phyloP scores from a whole-genome alignment of 1,284 basidiomycete genomes.

The Meira nashicola region DNA sequence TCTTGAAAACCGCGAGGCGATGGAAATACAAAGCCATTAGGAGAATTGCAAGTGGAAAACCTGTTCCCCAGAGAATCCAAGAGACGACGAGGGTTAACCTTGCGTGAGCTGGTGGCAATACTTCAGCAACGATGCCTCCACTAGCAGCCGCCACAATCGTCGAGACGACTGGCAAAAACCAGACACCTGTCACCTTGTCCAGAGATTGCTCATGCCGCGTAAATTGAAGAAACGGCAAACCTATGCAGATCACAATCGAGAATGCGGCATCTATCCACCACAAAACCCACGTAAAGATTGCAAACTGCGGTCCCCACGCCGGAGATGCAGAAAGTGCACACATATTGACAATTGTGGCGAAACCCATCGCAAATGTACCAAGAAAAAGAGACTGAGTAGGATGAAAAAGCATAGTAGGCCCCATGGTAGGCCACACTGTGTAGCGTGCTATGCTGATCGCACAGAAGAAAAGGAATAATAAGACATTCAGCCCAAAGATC shows the following conservation, averaged over 20 bases:
- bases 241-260: slow-evolving; percentile 63
- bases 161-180: slow-evolving; percentile 67
- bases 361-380: slow-evolving; percentile 68
- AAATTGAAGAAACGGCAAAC: slow-evolving; percentile 66
- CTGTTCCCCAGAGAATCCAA: slow-evolving; percentile 55
- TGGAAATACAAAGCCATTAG: slow-evolving; percentile 61
- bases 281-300: slow-evolving; percentile 63
- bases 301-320: slow-evolving; percentile 59
- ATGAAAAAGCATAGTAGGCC: slow-evolving; percentile 61
- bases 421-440: slow-evolving; percentile 60
- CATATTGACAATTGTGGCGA: slow-evolving; percentile 63
- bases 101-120: slow-evolving; percentile 59
- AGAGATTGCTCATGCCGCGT: slow-evolving; percentile 63
- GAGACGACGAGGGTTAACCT: slow-evolving; percentile 59
- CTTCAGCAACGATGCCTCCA: slow-evolving; percentile 62
- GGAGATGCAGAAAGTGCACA: slow-evolving; percentile 56
- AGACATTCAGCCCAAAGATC: slow-evolving; percentile 66
- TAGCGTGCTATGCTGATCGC: slow-evolving; percentile 57
- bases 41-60: slow-evolving; percentile 59
- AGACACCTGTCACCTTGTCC: slow-evolving; percentile 47
- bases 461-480: slow-evolving; percentile 62
- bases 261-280: slow-evolving; percentile 70
- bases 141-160: slow-evolving; percentile 66
- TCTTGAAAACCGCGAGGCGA: slow-evolving; percentile 56
- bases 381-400: slow-evolving; percentile 66